Evolutionary conservation across 2,329 filamentous ascomycete genomes (phyloP).

Genomic region (Xylariaceae sp.): DNA sequence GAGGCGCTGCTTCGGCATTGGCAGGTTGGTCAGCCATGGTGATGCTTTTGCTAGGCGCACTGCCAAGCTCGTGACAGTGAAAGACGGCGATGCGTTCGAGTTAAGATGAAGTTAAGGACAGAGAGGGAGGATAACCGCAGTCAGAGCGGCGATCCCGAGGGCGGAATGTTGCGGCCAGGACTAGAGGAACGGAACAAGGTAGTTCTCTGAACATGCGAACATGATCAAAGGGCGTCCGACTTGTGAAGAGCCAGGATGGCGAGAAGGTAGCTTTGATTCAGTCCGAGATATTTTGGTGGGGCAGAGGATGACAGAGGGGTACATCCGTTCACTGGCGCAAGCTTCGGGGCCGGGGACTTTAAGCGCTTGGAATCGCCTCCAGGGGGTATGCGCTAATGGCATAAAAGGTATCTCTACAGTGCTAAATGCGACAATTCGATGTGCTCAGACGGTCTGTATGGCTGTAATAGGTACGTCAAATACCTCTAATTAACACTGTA

Average conservation of each 20-base stretch:
- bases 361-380: too few relatives aligned
- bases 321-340: too few relatives aligned
- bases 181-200: background rate
- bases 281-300: too few relatives aligned
- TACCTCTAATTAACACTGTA: too few relatives aligned
- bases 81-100: background rate
- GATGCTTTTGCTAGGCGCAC: background rate
- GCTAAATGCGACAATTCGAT: too few relatives aligned
- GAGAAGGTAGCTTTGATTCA: background rate
- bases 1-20: constrained; percentile 33
- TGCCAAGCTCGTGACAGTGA: background rate
- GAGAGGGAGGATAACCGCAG: background rate
- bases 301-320: too few relatives aligned
- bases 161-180: constrained; percentile 4
- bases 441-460: too few relatives aligned
- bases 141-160: background rate
- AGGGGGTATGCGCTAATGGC: too few relatives aligned
- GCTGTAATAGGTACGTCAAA: too few relatives aligned
- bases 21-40: constrained; percentile 27
- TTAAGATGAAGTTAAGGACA: background rate
- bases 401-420: too few relatives aligned
- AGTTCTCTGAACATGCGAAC: background rate
- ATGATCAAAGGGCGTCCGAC: background rate
- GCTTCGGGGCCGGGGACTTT: too few relatives aligned
- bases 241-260: background rate